Evolutionary conservation across 768 basidiomycete species (phyloP).

Genomic region (Tulasnella sp.): DNA sequence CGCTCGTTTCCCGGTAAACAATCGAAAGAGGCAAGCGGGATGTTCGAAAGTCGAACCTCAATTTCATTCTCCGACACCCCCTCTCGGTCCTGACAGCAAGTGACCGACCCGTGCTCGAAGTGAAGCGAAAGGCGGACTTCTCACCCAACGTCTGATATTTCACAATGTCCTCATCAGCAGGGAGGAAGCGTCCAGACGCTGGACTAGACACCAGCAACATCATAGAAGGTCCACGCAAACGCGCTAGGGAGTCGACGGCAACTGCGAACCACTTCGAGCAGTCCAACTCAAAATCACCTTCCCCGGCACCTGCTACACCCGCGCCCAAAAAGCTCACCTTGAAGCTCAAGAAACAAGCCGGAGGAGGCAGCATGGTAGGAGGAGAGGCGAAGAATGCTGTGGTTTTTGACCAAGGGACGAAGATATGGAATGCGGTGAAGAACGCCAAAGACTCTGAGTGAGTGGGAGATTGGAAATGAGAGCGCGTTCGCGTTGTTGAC

Average conservation of each 20-base stretch:
- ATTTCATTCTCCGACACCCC: background rate
- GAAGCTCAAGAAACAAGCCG: slow-evolving; percentile 10
- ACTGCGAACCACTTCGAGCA: slow-evolving; percentile 1
- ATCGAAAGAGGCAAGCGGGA: background rate
- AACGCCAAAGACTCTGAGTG: slow-evolving; percentile 84
- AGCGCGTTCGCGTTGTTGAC: slow-evolving; percentile 14
- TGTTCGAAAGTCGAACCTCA: background rate
- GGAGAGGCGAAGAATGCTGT: background rate
- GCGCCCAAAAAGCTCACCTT: slow-evolving; percentile 13
- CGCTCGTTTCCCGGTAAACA: background rate
- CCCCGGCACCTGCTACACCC: slow-evolving; percentile 1
- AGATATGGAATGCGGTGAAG: slow-evolving; percentile 69
- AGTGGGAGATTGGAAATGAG: slow-evolving; percentile 33
- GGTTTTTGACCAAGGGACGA: slow-evolving; percentile 30
- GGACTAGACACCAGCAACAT: slow-evolving; percentile 16
- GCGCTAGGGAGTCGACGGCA: background rate
- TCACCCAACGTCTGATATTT: background rate
- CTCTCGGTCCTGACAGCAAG: background rate
- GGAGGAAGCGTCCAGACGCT: background rate
- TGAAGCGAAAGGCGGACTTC: background rate
- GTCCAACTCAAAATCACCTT: slow-evolving; percentile 13
- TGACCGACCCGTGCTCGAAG: background rate
- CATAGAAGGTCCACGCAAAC: slow-evolving; percentile 9
- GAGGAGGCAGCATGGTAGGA: background rate
- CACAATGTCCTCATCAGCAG: slow-evolving; percentile 10